Evolutionary conservation across 768 basidiomycete species (phyloP).

Genomic region (Boletellus ananas): DNA sequence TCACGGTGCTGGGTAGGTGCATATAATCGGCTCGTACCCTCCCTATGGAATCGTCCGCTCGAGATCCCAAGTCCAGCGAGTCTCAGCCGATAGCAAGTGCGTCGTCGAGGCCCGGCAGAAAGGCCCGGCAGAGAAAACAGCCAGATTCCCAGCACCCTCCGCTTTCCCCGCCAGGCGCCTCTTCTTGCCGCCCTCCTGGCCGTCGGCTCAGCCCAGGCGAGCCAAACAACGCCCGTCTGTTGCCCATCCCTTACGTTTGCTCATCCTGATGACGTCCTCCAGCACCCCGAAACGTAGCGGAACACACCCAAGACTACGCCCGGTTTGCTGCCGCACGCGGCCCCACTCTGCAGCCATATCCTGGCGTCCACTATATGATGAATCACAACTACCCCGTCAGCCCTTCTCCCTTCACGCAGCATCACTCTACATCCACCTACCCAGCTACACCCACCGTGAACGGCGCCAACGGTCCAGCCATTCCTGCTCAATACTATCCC

Average conservation of each 20-base stretch:
- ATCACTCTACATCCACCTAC: constrained; percentile 37
- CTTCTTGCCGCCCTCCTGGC: constrained; percentile 24
- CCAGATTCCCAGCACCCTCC: constrained; percentile 27
- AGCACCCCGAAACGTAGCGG: constrained; percentile 17
- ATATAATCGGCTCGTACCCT: constrained; percentile 24
- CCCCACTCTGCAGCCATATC: constrained; percentile 51
- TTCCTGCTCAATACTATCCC: constrained; percentile 51
- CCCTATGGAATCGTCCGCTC: constrained; percentile 51
- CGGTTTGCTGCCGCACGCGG: constrained; percentile 38
- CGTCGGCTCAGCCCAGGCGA: constrained; percentile 27
- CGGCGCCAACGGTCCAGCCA: constrained; percentile 38
- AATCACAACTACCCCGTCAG: constrained; percentile 66
- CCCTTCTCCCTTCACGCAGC: constrained; percentile 47
- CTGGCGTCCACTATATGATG: constrained; percentile 57
- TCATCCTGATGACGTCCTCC: constrained; percentile 9
- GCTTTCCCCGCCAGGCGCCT: constrained; percentile 15
- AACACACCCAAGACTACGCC: constrained; percentile 24
- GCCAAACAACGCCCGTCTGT: constrained; percentile 18
- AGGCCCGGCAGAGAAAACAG: constrained; percentile 52
- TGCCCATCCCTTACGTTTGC: neutral
- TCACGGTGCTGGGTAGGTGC: constrained; percentile 13
- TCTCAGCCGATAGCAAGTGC: constrained; percentile 40
- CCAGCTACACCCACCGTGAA: constrained; percentile 33
- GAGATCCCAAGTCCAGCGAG: constrained; percentile 40
- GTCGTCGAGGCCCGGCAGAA: constrained; percentile 40